Evolutionary conservation across 2,329 filamentous ascomycete species (phyloP), one percentile per base, ranked within the genome.

Genomic region (Gaeumannomyces sp.): DNA sequence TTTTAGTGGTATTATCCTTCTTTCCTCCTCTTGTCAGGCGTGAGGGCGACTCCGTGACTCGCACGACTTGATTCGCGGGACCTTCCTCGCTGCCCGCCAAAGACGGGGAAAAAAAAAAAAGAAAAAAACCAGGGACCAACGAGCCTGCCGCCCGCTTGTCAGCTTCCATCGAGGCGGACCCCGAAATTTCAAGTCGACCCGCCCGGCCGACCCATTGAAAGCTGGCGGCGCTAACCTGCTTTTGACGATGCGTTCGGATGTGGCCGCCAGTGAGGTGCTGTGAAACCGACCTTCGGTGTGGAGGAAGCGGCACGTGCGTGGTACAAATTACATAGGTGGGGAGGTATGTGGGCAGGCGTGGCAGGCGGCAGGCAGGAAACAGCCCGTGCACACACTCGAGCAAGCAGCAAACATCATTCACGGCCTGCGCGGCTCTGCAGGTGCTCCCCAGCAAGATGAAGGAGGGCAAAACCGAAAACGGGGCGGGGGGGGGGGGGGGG

Each of bases 321-420:
- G 7, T n/a, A 29, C 25, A 33, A 31, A 38, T 38, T 13, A n/a
- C n/a, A n/a, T n/a, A 38, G 35, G 35, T 38, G 35, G 35, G 35
- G 35, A 38, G 35, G 35, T n/a, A 38, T 33, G 19, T 56, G 38
- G 60, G 60, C 59, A 60, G 60, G n/a, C n/a, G n/a, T n/a, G n/a
- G 63, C 63, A 61, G 13, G 45, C 45, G 19, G 19, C 38, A 11
- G 10, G 33, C 33, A 50, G 5, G 16, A 16, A 45, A 19, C 38
- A 14, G 38, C 38, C 16, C 38, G 6, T 22, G 19, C 38, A 22
- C 38, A 1, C 38, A 50, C 38, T 50, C 38, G 7, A 19, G n/a
- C 45, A 10, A 8, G 22, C 45, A 50, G 22, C 45, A 50, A 22
- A 45, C 16, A 45, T 4, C 45, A 50, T n/a, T 10, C 45, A 10